phyloP scores from a whole-genome alignment of 129 eudicot species.

The Flaveria bidentis region DNA sequence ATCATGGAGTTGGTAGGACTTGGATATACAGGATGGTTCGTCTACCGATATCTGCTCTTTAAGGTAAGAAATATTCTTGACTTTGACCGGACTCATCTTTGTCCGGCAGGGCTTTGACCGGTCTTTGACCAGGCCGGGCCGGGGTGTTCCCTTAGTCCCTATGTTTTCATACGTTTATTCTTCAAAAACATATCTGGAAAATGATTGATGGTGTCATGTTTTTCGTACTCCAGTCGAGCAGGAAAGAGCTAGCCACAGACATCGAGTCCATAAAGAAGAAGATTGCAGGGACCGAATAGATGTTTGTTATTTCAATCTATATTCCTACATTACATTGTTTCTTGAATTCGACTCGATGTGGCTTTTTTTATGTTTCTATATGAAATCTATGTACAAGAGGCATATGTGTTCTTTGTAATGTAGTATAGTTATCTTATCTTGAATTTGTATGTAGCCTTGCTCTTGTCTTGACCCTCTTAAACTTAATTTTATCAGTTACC shows the following conservation, averaged over 20 bases:
- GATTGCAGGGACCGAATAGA: conserved; percentile 88
- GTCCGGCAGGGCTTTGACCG: not conserved
- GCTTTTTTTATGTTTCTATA: not conserved
- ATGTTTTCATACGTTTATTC: not conserved
- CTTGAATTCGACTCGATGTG: conserved; percentile 26
- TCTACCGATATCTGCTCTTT: conserved; percentile 97
- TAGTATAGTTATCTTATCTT: conserved; percentile 38
- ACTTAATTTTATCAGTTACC: no score
- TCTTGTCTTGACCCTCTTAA: no score
- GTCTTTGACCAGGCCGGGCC: not conserved
- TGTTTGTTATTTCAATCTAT: conserved; percentile 11
- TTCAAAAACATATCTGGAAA: not conserved
- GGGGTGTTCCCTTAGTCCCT: not conserved
- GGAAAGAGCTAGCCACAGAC: conserved; percentile 89
- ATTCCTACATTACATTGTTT: conserved; percentile 26
- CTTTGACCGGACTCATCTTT: conserved; percentile 4
- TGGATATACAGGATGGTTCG: conserved; percentile 99
- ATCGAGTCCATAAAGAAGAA: conserved; percentile 89
- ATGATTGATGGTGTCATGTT: conserved; percentile 4
- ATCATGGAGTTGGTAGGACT: conserved; percentile 98
- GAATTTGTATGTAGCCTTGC: conserved; percentile 15
- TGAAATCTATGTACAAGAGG: conserved; percentile 38
- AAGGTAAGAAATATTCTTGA: conserved; percentile 47
- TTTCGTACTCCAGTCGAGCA: conserved; percentile 65
- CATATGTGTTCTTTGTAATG: conserved; percentile 40